Conservation (phyloP, 768 basidiomycete species). For the Tremella mesenterica region DNA sequence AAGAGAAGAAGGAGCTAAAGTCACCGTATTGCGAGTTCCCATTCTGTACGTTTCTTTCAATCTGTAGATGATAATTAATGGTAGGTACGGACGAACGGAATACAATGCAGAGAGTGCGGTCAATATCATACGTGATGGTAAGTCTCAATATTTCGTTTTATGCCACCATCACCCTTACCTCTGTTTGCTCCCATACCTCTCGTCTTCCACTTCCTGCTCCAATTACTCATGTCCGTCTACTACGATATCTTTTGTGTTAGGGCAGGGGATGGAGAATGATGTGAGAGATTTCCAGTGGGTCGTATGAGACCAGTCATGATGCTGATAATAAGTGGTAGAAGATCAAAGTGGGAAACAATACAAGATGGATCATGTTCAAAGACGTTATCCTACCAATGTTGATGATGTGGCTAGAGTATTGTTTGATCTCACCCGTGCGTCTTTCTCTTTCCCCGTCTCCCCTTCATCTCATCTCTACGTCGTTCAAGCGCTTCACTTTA, state of each 20-base stretch:
- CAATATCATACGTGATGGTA: conserved; percentile 69
- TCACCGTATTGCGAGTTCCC: conserved; percentile 74
- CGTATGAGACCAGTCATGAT: too few species aligned
- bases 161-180: too few species aligned
- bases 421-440: conserved; percentile 61
- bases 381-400: conserved; percentile 84
- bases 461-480: background rate
- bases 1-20: conserved; percentile 49
- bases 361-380: conserved; percentile 93
- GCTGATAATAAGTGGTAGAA: conserved; percentile 52
- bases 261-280: too few species aligned
- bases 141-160: background rate
- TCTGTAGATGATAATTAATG: background rate
- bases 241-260: too few species aligned
- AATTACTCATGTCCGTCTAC: too few species aligned
- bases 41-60: conserved; percentile 56
- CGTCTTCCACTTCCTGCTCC: too few species aligned
- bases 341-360: conserved; percentile 80
- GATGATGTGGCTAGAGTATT: conserved; percentile 78
- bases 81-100: conserved; percentile 75
- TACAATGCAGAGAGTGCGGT: conserved; percentile 81
- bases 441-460: background rate
- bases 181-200: too few species aligned
- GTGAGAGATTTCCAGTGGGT: too few species aligned
- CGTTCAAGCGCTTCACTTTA: background rate